Base-by-base conservation (phyloP, 805 yeast species). In the Ogataea sp. region DNA sequence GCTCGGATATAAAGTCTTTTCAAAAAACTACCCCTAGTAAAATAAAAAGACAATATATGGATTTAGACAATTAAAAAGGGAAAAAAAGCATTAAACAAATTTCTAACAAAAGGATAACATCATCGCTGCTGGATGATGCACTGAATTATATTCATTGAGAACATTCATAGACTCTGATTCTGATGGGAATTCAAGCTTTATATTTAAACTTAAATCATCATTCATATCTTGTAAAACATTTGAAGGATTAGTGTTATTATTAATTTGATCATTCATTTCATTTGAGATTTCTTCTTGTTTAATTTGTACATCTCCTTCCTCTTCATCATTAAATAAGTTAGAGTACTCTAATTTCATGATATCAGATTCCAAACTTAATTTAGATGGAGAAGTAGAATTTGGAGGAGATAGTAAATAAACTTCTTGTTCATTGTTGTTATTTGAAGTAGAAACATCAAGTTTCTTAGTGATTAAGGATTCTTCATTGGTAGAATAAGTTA, bases 71-170 rank as follows among this genome's bases (percentile, higher is more conserved):
- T 10, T 23, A 13, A 27, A 25, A 41, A 39, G 18, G 16, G 13
- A 30, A 8, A 17, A 30, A n/a, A 17, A 30, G 4, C 18, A 10
- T 9, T 17, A 17, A 14, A 7, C n/a, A 6, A 17, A 4, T 17
- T 9, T 4, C 33, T 9, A 17, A 8, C n/a, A 17, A 30, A 21
- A 8, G 18, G 16, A 30, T 35, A 41, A 44, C 41, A 53, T 48
- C 65, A 61, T 52, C 62, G 41, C 64, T 59, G 65, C 65, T 60
- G 64, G 62, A 60, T 57, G 62, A 57, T 61, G 65, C 65, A 61
- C 62, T 51, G 55, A 54, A 53, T 59, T 59, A 59, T 53, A 56
- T 48, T 56, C 54, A 47, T 58, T 51, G 49, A 52, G 56, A 52
- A 48, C 55, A 41, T 53, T 57, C 54, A 56, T 50, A 30, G 42